These are phyloP conservation scores for Chenopodium suecicum DNA, from an alignment of 148 eudicot species.

Conservation along the genomic window DNA sequence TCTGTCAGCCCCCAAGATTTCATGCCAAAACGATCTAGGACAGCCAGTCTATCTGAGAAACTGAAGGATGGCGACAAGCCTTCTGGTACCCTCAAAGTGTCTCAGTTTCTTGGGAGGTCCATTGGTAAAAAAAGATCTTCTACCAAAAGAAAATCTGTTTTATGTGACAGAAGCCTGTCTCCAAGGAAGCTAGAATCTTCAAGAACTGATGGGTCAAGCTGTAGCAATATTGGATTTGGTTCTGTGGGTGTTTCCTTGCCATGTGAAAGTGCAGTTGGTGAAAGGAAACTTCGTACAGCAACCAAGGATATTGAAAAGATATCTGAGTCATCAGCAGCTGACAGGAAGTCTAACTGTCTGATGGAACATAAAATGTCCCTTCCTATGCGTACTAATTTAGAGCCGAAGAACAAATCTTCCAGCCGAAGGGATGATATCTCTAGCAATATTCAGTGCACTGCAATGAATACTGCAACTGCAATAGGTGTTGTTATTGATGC, in stretches of 20 bases:
- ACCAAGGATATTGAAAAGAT: slow-evolving; percentile 25
- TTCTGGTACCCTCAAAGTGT: slow-evolving; percentile 36
- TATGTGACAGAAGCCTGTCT: slow-evolving; percentile 20
- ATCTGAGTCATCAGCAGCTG: slow-evolving; percentile 36
- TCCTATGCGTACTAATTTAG: slow-evolving; percentile 32
- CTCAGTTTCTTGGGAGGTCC: slow-evolving; percentile 48
- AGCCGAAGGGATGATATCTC: slow-evolving; percentile 35
- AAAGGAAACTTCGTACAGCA: slow-evolving; percentile 29
- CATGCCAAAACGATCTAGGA: slow-evolving; percentile 43
- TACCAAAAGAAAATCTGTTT: slow-evolving; percentile 49
- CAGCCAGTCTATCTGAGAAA: slow-evolving; percentile 42
- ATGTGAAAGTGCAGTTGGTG: slow-evolving; percentile 30
- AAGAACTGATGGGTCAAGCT: slow-evolving; percentile 30
- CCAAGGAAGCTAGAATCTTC: slow-evolving; percentile 35
- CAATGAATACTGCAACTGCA: slow-evolving; percentile 27
- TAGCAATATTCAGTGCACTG: slow-evolving; percentile 26
- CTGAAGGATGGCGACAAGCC: slow-evolving; percentile 40
- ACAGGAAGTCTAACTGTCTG: slow-evolving; percentile 33
- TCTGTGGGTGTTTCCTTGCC: slow-evolving; percentile 43
- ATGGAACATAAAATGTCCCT: slow-evolving; percentile 27
- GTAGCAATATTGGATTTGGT: slow-evolving; percentile 38
- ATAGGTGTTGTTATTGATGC: slow-evolving; percentile 30
- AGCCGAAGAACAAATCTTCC: slow-evolving; percentile 37
- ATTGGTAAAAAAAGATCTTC: slow-evolving; percentile 67
- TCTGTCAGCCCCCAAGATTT: slow-evolving; percentile 37